Evolutionary conservation across 2,329 filamentous ascomycete genomes (phyloP).

Genomic region (Purpureocillium takamizusanense): DNA sequence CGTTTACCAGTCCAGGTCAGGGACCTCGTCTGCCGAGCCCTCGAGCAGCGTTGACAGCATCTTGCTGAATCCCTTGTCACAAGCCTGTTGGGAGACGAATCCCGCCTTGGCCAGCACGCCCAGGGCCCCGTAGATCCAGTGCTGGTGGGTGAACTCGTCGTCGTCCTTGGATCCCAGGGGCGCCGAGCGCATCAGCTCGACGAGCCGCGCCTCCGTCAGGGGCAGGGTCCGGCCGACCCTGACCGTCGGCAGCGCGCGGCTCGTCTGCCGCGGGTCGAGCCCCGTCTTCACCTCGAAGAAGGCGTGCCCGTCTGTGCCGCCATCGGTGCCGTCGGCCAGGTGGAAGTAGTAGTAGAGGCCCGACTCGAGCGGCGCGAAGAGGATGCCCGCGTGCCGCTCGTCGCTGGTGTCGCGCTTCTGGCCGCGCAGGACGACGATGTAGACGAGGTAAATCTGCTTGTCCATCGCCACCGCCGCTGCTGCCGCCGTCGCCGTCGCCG

Average conservation of each 20-base stretch:
- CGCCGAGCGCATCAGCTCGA: slow-evolving; percentile 3
- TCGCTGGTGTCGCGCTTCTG: slow-evolving; percentile 6
- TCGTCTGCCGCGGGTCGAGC: slow-evolving; percentile 7
- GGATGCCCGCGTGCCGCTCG: slow-evolving; percentile 8
- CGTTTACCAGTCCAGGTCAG: slow-evolving; percentile 2
- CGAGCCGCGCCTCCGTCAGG: slow-evolving; percentile 2
- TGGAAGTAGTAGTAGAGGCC: slow-evolving; percentile 7
- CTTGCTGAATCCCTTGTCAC: slow-evolving; percentile 6
- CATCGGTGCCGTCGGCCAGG: slow-evolving; percentile 2
- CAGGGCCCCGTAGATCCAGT: slow-evolving; percentile 8
- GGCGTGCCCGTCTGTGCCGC: background rate
- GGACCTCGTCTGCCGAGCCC: slow-evolving; percentile 8
- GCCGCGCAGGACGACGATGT: slow-evolving; percentile 9
- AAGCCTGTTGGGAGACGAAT: slow-evolving; percentile 4
- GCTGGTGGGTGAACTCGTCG: slow-evolving; percentile 8
- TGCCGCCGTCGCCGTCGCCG: too few species aligned
- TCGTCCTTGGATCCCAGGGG: slow-evolving; percentile 6
- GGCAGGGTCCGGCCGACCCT: slow-evolving; percentile 6
- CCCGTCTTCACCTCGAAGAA: slow-evolving; percentile 6
- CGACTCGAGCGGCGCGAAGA: slow-evolving; percentile 5
- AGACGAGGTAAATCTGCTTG: slow-evolving; percentile 5
- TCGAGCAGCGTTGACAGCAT: slow-evolving; percentile 9
- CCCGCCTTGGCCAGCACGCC: slow-evolving; percentile 2
- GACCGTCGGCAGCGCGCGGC: slow-evolving; percentile 7
- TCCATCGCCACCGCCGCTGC: background rate